phyloP scores from a whole-genome alignment of 345 rosid genomes.

The Camelina neglecta region DNA sequence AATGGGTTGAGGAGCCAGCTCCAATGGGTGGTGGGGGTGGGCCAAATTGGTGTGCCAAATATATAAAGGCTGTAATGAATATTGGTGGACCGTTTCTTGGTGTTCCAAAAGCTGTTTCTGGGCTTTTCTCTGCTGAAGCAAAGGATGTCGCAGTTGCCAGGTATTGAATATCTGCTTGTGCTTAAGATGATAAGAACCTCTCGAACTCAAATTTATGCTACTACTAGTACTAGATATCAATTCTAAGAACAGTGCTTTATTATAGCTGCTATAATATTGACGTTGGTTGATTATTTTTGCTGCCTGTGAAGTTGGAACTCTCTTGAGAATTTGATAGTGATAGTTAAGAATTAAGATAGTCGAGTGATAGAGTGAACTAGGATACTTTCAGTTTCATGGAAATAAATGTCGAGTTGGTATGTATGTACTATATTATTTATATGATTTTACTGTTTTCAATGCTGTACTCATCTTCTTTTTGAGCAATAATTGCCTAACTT shows the following conservation, averaged over 20 bases:
- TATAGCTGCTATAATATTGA: not conserved
- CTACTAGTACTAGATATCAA: not conserved
- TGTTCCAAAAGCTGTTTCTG: conserved; percentile 85
- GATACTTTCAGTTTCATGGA: conserved; percentile 5
- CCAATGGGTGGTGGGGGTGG: conserved; percentile 99
- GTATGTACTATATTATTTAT: not conserved
- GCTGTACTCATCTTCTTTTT: not conserved
- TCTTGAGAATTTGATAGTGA: not conserved
- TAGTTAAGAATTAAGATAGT: not conserved
- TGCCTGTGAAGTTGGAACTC: conserved; percentile 14
- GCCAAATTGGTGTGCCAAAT: conserved; percentile 89
- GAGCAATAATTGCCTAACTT: not conserved
- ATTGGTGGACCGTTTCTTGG: conserved; percentile 97
- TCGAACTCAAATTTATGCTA: conserved; percentile 8
- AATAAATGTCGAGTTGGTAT: conserved; percentile 2
- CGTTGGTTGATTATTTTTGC: conserved; percentile 1
- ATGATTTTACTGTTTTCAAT: not conserved
- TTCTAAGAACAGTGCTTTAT: not conserved
- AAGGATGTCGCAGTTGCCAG: conserved; percentile 95
- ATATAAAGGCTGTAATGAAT: conserved; percentile 92
- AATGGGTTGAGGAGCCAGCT: conserved; percentile 99
- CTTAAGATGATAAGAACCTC: conserved; percentile 11
- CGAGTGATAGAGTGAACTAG: conserved; percentile 13
- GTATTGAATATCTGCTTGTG: conserved; percentile 45
- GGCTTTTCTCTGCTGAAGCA: conserved; percentile 96